Evolutionary conservation across 331 rosid species (phyloP), one percentile per base, ranked within the genome.

Genomic region (Malus hybrid): DNA sequence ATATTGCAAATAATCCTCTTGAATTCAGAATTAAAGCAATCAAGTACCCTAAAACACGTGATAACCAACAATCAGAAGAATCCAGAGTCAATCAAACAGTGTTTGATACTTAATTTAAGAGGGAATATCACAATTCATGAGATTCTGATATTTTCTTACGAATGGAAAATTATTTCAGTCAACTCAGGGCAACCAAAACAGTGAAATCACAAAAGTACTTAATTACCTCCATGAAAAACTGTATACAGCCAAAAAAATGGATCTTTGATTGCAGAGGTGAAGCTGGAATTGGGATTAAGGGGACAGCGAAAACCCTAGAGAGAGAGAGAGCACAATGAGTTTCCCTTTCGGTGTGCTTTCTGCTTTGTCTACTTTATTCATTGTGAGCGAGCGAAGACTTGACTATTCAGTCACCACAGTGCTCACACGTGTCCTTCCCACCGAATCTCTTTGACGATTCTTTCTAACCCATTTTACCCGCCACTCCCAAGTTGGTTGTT

Each of bases 201-300:
- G 60, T 19, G 10, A 2, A 79, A 65, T 55, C 52, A 6, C 32
- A 44, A 24, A 28, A 52, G 69, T 81, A 80, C 83, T 90, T 90
- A 28, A 52, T 72, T 81, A 81, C 92, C 92, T 90, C 96, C 96
- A 90, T 87, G 80, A 55, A 70, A 42, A 75, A 80, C 62, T 73
- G 27, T 15, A 14, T 44, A 22, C 27, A 6, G n/a, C 22, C 34
- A 32, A 36, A 44, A 44, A 14, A 54, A 64, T 10, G 4, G 76
- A 65, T 56, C 75, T 6, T 12, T 42, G 31, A 46, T 24, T 66
- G 73, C 34, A 2, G 70, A 81, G 72, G 76, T 77, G 70, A 79
- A 73, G 78, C 62, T 29, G 59, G 18, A 55, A 77, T 60, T 19
- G 15, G 36, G 48, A 68, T 24, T 50, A 13, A 12, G 44, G 60